Evolutionary conservation across 768 basidiomycete species (phyloP), one percentile per base, ranked within the genome.

Genomic region (Phylloporus sp.): DNA sequence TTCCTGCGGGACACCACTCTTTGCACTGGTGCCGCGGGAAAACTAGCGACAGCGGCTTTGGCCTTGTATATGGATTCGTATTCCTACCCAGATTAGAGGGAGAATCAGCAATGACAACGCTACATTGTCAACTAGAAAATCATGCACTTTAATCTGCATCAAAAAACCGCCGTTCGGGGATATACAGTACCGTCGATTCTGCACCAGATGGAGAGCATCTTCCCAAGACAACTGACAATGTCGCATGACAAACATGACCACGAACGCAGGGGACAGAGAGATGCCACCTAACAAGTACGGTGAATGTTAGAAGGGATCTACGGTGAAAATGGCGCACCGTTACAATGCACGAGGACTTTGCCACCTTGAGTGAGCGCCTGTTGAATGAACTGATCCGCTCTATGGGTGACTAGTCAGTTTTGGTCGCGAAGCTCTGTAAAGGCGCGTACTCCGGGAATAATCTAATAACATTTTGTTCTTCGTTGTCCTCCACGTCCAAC

Each of bases 161-260:
- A 95, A 67, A 70, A 97, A 97, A 4, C 91, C 93, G 13, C 86
- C 84, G 60, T 95, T 93, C 11, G 92, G 94, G 1, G 90, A 91
- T 56, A 95, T 94, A 68, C 93, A 97, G 61, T 95, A 97, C 40
- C 93, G 80, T 42, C 92, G 78, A 57, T 93, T 93, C 68, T 94
- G 91, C 4, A 94, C 91, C 62, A 88, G 71, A 61, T 91, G 90
- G 43, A 94, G 74, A 0, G 91, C 91, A 49, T 94, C 90, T 72
- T 93, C 91, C 86, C 88, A 93, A 34, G 84, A 83, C 26, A 92
- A 71, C 26, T 82, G 80, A 65, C 84, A 84, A 60, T 86, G 80
- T 53, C 89, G 86, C 91, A 94, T 94, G 32, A 90, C 90, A 64
- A 89, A 94, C 88, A 93, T 93, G 47, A 94, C 87, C 22, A 92